Evolutionary conservation across 2,329 filamentous ascomycete species (phyloP).

Genomic region (Aspergillus sp.): DNA sequence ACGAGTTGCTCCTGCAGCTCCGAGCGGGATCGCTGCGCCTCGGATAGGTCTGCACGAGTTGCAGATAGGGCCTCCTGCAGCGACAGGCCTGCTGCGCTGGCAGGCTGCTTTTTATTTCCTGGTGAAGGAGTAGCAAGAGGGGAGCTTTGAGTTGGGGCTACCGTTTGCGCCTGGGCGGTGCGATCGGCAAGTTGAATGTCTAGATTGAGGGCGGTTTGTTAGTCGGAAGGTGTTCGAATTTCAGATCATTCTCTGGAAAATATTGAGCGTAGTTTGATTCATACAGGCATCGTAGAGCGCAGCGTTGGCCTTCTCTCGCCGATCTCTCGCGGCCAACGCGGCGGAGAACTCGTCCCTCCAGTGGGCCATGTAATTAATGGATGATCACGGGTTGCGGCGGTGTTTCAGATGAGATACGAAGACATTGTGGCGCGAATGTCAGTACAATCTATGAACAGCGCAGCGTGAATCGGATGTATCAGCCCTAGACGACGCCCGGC

Average conservation of each 20-base stretch:
- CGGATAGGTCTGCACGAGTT: slow-evolving; percentile 65
- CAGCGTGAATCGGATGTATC: neutral
- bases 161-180: slow-evolving; percentile 48
- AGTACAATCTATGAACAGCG: neutral
- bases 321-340: slow-evolving; percentile 69
- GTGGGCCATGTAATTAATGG: slow-evolving; percentile 52
- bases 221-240: neutral
- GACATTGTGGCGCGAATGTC: slow-evolving; percentile 8
- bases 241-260: neutral
- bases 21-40: slow-evolving; percentile 71
- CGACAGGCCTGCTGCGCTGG: slow-evolving; percentile 22
- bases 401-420: slow-evolving; percentile 4
- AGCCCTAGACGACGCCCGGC: neutral
- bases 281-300: slow-evolving; percentile 77
- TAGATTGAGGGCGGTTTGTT: slow-evolving; percentile 28
- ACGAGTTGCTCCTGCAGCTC: slow-evolving; percentile 65
- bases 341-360: slow-evolving; percentile 81
- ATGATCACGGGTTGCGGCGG: slow-evolving; percentile 11
- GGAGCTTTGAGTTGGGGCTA: slow-evolving; percentile 19
- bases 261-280: slow-evolving; percentile 2
- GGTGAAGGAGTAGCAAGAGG: slow-evolving; percentile 25
- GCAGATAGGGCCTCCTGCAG: slow-evolving; percentile 31
- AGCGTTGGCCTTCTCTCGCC: slow-evolving; percentile 62
- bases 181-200: slow-evolving; percentile 67
- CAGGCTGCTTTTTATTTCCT: slow-evolving; percentile 25